Conservation (phyloP, 371 early-diverging fungal genomes). For the Chytridium lagenaria region DNA sequence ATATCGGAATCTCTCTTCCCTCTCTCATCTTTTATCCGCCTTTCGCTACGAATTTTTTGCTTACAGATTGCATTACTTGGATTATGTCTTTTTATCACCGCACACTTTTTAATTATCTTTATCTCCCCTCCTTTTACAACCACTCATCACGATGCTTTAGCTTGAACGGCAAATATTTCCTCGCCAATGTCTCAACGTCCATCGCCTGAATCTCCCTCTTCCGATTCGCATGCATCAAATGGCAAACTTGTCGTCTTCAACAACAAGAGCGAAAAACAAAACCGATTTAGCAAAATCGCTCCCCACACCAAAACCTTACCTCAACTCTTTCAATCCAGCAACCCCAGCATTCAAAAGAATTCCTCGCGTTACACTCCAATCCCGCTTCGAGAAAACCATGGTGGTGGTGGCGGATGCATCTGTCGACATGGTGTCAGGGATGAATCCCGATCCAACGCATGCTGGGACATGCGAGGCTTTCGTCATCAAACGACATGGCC, state of each 20-base stretch:
- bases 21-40: too few relatives aligned
- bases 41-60: too few relatives aligned
- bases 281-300: not conserved
- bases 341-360: not conserved
- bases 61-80: too few relatives aligned
- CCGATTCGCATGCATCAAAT: slow-evolving; percentile 11
- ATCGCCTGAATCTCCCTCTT: slow-evolving; percentile 14
- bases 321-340: not conserved
- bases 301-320: not conserved
- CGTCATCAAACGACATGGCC: slow-evolving; percentile 5
- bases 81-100: too few relatives aligned
- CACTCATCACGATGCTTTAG: not conserved
- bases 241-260: not conserved
- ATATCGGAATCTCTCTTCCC: too few relatives aligned
- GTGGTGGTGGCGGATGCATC: not conserved
- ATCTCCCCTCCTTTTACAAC: not conserved
- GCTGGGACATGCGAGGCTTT: not conserved
- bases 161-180: not conserved
- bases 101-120: too few relatives aligned
- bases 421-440: not conserved
- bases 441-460: slow-evolving; percentile 5
- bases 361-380: not conserved
- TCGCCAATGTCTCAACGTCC: not conserved
- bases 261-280: not conserved
- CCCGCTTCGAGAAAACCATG: not conserved